These are phyloP conservation scores for Aspergillus pseudoglaucus DNA, from an alignment of 2,329 filamentous ascomycete species.

Conservation along the genomic window DNA sequence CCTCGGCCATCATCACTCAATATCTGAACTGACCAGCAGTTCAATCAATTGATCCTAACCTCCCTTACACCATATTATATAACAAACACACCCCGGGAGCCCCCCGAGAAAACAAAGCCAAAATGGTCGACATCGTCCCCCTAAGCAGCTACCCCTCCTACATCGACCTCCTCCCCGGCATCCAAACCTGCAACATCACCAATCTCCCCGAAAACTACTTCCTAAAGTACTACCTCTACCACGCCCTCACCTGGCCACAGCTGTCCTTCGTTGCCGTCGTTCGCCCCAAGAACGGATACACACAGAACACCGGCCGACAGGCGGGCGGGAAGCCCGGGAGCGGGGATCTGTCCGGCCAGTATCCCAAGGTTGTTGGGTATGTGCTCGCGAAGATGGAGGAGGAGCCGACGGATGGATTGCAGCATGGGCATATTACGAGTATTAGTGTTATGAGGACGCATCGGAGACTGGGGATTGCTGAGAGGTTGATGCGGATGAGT, in stretches of 20 bases:
- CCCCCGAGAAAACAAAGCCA: constrained; percentile 7
- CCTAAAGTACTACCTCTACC: constrained; percentile 99
- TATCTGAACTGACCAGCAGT: too few species aligned
- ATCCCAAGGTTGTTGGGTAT: constrained; percentile 96
- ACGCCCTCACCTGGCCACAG: constrained; percentile 96
- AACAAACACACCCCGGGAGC: background rate
- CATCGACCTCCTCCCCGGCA: constrained; percentile 77
- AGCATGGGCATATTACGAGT: constrained; percentile 93
- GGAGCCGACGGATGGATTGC: constrained; percentile 82
- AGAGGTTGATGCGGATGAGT: constrained; percentile 95
- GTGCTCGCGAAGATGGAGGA: constrained; percentile 99
- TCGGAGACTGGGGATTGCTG: constrained; percentile 79
- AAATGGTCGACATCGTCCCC: constrained; percentile 46
- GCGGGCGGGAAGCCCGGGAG: constrained; percentile 47
- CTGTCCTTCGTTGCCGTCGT: constrained; percentile 95
- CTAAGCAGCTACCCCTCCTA: constrained; percentile 48
- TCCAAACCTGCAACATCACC: constrained; percentile 97
- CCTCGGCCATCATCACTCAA: too few species aligned
- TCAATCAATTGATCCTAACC: too few species aligned
- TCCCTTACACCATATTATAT: background rate
- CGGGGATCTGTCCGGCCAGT: constrained; percentile 43
- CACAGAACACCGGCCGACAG: constrained; percentile 50
- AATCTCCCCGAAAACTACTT: constrained; percentile 99
- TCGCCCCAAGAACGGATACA: constrained; percentile 67
- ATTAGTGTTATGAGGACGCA: constrained; percentile 96